phyloP scores from a whole-genome alignment of 306 rosid species.

The cucumber (Cucumis sativus) region DNA sequence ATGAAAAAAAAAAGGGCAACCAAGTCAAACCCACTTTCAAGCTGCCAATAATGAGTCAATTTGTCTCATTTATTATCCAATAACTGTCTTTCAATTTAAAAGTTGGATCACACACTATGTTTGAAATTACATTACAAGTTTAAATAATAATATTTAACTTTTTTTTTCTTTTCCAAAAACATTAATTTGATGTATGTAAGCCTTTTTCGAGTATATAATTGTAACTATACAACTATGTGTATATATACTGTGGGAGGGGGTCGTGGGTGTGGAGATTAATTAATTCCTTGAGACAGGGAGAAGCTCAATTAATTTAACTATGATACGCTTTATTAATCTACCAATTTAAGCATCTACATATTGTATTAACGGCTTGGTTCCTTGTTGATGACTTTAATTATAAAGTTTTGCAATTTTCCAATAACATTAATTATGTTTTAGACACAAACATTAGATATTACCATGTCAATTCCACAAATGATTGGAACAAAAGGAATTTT shows the following conservation, averaged over 20 bases:
- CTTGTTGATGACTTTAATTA: neutral
- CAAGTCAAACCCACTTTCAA: slow-evolving; percentile 3
- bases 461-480: neutral
- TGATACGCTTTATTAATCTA: neutral
- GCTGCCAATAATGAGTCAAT: neutral
- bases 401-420: neutral
- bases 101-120: neutral
- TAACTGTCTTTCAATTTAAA: neutral
- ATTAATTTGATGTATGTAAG: too few species aligned
- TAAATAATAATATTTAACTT: too few species aligned
- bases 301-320: too few species aligned
- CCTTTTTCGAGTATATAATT: too few species aligned
- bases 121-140: too few species aligned
- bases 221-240: too few species aligned
- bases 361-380: neutral
- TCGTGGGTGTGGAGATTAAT: too few species aligned
- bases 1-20: neutral
- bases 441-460: neutral
- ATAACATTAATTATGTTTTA: neutral
- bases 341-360: neutral
- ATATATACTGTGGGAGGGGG: too few species aligned
- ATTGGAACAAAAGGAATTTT: neutral
- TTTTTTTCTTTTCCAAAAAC: too few species aligned
- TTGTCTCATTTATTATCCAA: neutral
- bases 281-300: too few species aligned